Evolutionary conservation across 805 yeast species (phyloP), one percentile per base, ranked within the genome.

Genomic region (Komagataella phaffii): DNA sequence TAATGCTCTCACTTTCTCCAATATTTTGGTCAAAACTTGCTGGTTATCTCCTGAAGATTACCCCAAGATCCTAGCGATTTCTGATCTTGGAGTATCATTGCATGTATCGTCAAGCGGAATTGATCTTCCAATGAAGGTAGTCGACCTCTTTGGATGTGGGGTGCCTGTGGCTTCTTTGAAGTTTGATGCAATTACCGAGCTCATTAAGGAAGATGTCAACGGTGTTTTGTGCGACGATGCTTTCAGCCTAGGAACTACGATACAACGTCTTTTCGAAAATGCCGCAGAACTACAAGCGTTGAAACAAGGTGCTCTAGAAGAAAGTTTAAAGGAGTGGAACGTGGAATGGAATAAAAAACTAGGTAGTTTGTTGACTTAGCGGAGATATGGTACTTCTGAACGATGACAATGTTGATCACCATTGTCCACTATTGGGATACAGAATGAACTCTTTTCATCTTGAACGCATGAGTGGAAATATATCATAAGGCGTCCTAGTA

Each of bases 71-170:
- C 63, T 93, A 30, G 81, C 82, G 2, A 68, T 80, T 3, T 91
- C 96, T 3, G 96, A 93, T 61, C 62, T 90, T 43, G 98, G 96
- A 1, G 75, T 93, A 1, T 91, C 98, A 1, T 69, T 93, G 55
- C 99, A 93, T 65, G 77, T 83, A 3, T 90, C 98, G 0, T 85
- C 95, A 47, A 85, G 96, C 48, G 99, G 99, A 0, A 73, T 86
- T 52, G 99, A 93, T 61, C 73, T 93, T 53, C 99, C 99, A 1
- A 93, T 93, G 99, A 93, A 93, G 65, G 86, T 93, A 43, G 83
- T 91, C 5, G 99, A 93, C 61, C 81, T 91, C 77, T 90, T 91
- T 71, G 99, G 99, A 0, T 86, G 93, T 56, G 98, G 98, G 0
- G 70, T 93, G 10, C 99, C 99, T 1, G 97, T 89, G 0, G 71